These are phyloP conservation scores for Hanseniaspora valbyensis DNA, from an alignment of 805 yeast species.

Conservation along the genomic window DNA sequence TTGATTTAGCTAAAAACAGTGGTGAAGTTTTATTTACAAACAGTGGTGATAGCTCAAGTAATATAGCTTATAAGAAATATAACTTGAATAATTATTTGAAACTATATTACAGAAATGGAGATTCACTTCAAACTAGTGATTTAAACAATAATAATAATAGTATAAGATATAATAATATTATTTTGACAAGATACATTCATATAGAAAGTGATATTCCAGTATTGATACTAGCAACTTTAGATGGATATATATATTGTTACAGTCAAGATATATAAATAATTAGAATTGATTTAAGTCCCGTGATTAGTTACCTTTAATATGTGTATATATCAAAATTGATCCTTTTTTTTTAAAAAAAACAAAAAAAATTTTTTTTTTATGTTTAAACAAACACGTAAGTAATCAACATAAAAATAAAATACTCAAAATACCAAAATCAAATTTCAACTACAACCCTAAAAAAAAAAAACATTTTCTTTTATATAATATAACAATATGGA, in stretches of 20 bases:
- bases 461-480: too few species aligned
- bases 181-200: neutral
- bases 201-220: neutral
- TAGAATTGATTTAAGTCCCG: too few species aligned
- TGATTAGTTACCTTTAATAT: too few species aligned
- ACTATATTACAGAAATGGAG: constrained; percentile 1
- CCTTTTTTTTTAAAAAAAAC: too few species aligned
- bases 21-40: neutral
- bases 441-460: neutral
- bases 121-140: neutral
- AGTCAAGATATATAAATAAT: neutral
- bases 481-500: too few species aligned
- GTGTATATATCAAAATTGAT: too few species aligned
- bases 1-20: neutral
- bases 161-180: neutral
- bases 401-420: too few species aligned
- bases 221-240: neutral
- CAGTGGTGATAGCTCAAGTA: neutral
- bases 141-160: neutral
- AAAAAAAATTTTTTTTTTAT: too few species aligned
- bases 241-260: constrained; percentile 1
- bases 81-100: constrained; percentile 7
- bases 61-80: constrained; percentile 2
- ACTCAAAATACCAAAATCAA: too few species aligned
- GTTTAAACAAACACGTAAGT: too few species aligned